Conservation (phyloP, 129 eudicot species). For the Escallonia herrerae region DNA sequence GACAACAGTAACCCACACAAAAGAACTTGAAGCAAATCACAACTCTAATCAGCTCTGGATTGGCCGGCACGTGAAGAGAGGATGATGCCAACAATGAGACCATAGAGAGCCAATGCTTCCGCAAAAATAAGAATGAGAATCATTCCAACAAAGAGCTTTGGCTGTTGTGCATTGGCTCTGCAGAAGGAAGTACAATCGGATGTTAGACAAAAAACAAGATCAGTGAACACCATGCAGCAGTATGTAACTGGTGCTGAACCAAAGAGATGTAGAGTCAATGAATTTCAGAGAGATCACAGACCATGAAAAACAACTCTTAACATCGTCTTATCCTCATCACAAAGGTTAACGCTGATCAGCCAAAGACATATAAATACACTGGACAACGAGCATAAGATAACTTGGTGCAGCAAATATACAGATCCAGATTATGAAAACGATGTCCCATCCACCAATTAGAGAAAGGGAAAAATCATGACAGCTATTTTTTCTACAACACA, state of each 20-base stretch:
- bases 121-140: slow-evolving; percentile 82
- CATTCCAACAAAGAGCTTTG: slow-evolving; percentile 81
- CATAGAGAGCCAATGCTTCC: slow-evolving; percentile 77
- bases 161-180: slow-evolving; percentile 92
- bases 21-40: not conserved
- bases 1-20: not conserved
- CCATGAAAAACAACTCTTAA: too few species aligned
- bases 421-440: too few species aligned
- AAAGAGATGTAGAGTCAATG: not conserved
- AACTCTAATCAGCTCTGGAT: slow-evolving; percentile 74
- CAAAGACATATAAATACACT: too few species aligned
- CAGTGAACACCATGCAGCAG: not conserved
- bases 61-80: slow-evolving; percentile 92
- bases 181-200: not conserved
- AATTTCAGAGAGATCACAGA: too few species aligned
- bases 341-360: too few species aligned
- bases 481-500: too few species aligned
- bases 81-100: slow-evolving; percentile 84
- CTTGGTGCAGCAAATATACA: too few species aligned
- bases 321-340: too few species aligned
- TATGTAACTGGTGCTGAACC: not conserved
- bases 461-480: too few species aligned
- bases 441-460: too few species aligned
- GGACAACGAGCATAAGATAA: too few species aligned
- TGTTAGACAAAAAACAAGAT: too few species aligned